phyloP scores from a whole-genome alignment of 176 grass and related monocot genomes.

The Musa beccarii region DNA sequence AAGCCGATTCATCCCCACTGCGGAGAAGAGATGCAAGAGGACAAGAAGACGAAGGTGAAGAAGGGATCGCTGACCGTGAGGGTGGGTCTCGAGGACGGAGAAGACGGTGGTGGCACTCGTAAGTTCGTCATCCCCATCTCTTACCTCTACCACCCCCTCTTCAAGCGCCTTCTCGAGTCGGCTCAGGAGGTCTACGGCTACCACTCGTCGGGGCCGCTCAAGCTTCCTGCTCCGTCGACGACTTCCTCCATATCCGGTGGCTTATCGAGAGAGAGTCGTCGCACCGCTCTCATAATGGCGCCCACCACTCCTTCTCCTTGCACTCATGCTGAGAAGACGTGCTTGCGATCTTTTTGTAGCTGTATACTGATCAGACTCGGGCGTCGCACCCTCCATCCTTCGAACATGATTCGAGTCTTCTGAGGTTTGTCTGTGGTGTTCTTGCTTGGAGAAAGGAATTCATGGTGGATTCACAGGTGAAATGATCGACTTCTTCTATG shows the following conservation, averaged over 20 bases:
- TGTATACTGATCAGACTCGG: no score
- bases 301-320: constrained; percentile 32
- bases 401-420: no score
- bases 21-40: constrained; percentile 31
- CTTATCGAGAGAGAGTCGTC: constrained; percentile 47
- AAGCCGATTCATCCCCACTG: no score
- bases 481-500: no score
- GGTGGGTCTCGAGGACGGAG: constrained; percentile 38
- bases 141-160: constrained; percentile 66
- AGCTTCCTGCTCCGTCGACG: constrained; percentile 69
- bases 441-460: no score
- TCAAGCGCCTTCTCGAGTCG: constrained; percentile 48
- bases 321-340: constrained; percentile 29
- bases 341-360: no score
- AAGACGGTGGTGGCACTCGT: constrained; percentile 17
- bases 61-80: constrained; percentile 71
- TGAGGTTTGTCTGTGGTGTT: no score
- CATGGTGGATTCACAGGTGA: no score
- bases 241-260: constrained; percentile 63
- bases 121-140: constrained; percentile 82
- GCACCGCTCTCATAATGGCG: constrained; percentile 26
- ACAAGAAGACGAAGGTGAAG: constrained; percentile 73
- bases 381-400: no score
- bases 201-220: constrained; percentile 45
- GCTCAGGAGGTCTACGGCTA: constrained; percentile 68